Conservation (phyloP, 2,329 filamentous ascomycete species). For the Hypoxylon sp. region DNA sequence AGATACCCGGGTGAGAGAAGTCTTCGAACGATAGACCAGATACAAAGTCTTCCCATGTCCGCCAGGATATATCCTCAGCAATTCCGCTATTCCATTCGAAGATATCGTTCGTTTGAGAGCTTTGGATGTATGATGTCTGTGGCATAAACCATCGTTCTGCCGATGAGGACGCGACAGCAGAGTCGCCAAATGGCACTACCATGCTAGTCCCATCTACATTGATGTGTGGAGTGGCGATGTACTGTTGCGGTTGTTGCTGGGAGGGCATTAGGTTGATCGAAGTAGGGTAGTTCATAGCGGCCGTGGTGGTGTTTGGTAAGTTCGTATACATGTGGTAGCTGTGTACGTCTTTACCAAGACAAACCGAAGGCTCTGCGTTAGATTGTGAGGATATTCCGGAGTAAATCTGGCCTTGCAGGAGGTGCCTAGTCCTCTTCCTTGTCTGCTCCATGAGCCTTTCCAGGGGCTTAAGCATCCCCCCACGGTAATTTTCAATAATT, state of each 20-base stretch:
- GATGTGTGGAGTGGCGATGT: not conserved
- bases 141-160: constrained; percentile 10
- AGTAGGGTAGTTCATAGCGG: not conserved
- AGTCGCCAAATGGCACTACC: not conserved
- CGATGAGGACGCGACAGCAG: not conserved
- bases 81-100: not conserved
- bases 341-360: not conserved
- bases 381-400: not conserved
- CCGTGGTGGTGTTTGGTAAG: not conserved
- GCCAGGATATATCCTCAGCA: constrained; percentile 12
- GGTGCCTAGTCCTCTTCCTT: constrained; percentile 3
- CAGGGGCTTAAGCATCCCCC: constrained; percentile 33
- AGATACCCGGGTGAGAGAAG: not conserved
- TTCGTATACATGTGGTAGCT: not conserved
- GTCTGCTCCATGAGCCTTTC: constrained; percentile 33
- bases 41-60: constrained; percentile 27
- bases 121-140: not conserved
- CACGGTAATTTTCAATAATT: constrained; percentile 20
- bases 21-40: constrained; percentile 20
- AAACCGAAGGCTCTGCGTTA: not conserved
- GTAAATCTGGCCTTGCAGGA: not conserved
- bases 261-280: not conserved
- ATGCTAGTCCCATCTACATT: not conserved
- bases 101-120: not conserved
- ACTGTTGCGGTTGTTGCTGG: constrained; percentile 3